A percentile compares a stretch with the other conserved stretches of the same genome.
Conservation (phyloP, 2,329 filamentous ascomycete genomes). For the Aspergillus candidus region DNA sequence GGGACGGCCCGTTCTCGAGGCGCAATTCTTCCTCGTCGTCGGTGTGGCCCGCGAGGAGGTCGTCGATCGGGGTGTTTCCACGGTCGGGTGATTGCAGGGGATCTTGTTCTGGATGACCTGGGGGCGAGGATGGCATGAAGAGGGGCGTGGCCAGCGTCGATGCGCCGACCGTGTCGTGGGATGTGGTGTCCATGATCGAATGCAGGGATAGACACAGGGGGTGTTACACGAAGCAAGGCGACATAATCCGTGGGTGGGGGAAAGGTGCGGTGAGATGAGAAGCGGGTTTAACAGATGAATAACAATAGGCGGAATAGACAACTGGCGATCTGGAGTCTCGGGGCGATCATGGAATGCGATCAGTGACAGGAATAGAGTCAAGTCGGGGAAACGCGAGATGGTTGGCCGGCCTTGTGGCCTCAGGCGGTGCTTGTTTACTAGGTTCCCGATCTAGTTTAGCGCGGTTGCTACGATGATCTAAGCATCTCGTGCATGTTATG, state of each 20-base stretch:
- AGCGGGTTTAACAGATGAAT: no score
- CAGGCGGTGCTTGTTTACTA: conserved; percentile 6
- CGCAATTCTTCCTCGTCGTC: conserved; percentile 5
- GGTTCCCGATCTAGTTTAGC: conserved; percentile 3
- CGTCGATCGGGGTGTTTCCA: conserved; percentile 19
- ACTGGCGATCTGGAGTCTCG: no score
- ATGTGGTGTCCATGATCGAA: conserved; percentile 32
- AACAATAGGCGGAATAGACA: no score
- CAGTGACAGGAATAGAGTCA: no score
- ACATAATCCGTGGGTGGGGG: conserved; percentile 1
- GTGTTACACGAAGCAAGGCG: neutral
- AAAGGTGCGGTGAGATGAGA: neutral
- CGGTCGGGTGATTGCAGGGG: conserved; percentile 18
- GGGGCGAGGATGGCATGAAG: conserved; percentile 34
- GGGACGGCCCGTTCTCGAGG: conserved; percentile 8
- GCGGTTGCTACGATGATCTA: neutral
- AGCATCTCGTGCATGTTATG: neutral
- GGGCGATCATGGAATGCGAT: no score
- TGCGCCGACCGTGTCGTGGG: conserved; percentile 39
- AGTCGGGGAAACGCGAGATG: neutral
- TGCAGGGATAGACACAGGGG: no score
- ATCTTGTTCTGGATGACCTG: conserved; percentile 14
- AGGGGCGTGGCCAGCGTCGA: conserved; percentile 34
- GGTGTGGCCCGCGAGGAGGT: conserved; percentile 7
- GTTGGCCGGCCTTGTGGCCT: conserved; percentile 1